Conservation (phyloP, 2,329 filamentous ascomycete species). For the Verticillium nubilum region DNA sequence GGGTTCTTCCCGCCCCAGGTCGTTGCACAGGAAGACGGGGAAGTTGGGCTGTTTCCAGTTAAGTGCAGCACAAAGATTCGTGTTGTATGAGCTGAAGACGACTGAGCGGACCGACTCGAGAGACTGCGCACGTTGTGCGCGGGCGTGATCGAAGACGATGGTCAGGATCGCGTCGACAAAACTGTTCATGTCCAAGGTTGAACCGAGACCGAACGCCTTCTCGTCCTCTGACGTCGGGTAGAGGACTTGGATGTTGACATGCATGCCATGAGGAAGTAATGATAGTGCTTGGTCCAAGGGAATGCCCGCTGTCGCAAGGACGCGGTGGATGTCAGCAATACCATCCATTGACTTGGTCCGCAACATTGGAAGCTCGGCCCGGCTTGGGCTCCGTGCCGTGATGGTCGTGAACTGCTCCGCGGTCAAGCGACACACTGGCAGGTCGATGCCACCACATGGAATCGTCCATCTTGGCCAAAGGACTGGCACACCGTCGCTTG, state of each 20-base stretch:
- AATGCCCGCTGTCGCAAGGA: constrained; percentile 71
- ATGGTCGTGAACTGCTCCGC: constrained; percentile 63
- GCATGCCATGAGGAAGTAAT: constrained; percentile 70
- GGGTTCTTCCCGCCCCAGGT: constrained; percentile 63
- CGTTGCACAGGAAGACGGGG: constrained; percentile 91
- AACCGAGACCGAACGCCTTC: constrained; percentile 60
- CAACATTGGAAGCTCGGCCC: constrained; percentile 36
- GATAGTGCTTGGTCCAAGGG: constrained; percentile 72
- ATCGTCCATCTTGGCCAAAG: constrained; percentile 84
- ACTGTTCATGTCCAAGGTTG: constrained; percentile 75
- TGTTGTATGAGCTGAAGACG: constrained; percentile 90
- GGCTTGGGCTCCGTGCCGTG: constrained; percentile 36
- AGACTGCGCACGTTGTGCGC: constrained; percentile 56
- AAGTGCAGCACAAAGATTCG: constrained; percentile 82
- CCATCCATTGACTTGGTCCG: constrained; percentile 41
- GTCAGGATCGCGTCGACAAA: constrained; percentile 80
- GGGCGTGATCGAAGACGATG: constrained; percentile 87
- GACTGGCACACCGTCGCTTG: constrained; percentile 79
- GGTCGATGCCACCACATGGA: constrained; percentile 67
- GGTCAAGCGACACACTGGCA: constrained; percentile 75
- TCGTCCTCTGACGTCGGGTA: constrained; percentile 78
- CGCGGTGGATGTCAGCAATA: constrained; percentile 63
- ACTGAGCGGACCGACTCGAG: constrained; percentile 77
- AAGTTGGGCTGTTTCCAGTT: constrained; percentile 99
- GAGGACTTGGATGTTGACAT: constrained; percentile 87